phyloP scores from a whole-genome alignment of 164 flowering plant species.

The Paratinospora sagittata region DNA sequence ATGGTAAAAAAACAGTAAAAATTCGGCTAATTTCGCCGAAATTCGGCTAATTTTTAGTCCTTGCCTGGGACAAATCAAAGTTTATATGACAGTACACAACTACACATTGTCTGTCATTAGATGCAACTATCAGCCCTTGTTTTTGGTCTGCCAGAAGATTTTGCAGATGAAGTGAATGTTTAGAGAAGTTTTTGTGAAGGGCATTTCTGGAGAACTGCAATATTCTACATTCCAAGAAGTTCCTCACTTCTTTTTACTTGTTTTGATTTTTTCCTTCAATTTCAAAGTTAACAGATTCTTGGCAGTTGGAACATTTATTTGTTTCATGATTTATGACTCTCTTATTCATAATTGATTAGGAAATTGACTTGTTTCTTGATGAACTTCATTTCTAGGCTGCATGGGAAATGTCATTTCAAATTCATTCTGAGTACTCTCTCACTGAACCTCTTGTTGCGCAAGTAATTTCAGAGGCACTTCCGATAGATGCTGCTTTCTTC shows the following conservation, averaged over 20 bases:
- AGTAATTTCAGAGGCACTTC: slow-evolving; percentile 45
- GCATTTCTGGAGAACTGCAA: too few species aligned
- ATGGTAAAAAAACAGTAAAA: too few species aligned
- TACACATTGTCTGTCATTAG: not conserved
- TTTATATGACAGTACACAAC: not conserved
- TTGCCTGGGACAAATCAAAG: too few species aligned
- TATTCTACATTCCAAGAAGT: not conserved
- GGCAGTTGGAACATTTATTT: not conserved
- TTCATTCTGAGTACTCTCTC: slow-evolving; percentile 44
- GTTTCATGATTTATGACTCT: not conserved
- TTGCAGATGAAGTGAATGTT: too few species aligned
- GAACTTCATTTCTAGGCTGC: slow-evolving; percentile 47
- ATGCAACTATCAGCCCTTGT: not conserved
- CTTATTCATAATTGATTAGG: not conserved
- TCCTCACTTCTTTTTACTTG: too few species aligned
- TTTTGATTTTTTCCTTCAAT: not conserved
- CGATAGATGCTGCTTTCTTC: slow-evolving; percentile 61
- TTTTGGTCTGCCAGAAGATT: not conserved
- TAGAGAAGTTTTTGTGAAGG: too few species aligned
- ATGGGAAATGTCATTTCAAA: slow-evolving; percentile 62
- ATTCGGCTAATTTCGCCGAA: too few species aligned
- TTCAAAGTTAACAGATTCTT: not conserved
- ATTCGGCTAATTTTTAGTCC: too few species aligned
- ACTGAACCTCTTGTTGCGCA: slow-evolving; percentile 84
- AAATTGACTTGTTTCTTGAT: not conserved